Percentiles rank a stretch among this genome's conserved stretches.
Evolutionary conservation across 495 filamentous ascomycete species (phyloP).

Genomic region (Annulohypoxylon stygium): DNA sequence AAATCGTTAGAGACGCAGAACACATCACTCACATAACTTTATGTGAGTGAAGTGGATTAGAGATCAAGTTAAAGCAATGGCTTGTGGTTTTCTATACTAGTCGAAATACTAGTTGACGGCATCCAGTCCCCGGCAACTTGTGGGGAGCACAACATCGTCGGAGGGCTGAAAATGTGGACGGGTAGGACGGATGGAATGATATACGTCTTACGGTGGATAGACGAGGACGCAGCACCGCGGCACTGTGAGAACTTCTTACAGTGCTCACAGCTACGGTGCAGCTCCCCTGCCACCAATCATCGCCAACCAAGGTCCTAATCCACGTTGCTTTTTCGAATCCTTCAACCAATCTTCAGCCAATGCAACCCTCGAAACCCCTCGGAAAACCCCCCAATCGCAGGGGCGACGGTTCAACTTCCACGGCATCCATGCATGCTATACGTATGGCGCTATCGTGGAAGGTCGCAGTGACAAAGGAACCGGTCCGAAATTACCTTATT

Average conservation of each 20-base stretch:
- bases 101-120: background rate
- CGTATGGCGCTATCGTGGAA: conserved; percentile 4
- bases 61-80: background rate
- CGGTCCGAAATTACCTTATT: conserved; percentile 8
- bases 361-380: conserved; percentile 6
- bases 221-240: background rate
- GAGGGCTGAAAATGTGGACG: conserved; percentile 2
- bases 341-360: conserved; percentile 9
- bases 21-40: conserved; percentile 3
- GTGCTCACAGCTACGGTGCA: conserved; percentile 1
- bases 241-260: conserved; percentile 12
- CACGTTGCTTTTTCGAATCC: background rate
- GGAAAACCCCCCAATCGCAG: background rate
- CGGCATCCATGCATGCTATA: background rate
- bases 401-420: background rate
- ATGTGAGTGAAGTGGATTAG: background rate
- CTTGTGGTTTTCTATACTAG: background rate
- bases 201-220: conserved; percentile 9
- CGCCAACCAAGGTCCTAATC: background rate
- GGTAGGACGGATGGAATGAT: background rate
- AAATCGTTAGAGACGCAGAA: background rate
- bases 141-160: background rate
- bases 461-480: conserved; percentile 10
- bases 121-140: background rate
- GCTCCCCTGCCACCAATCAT: conserved; percentile 8